These are phyloP conservation scores for Magnaporthiopsis rhizophila DNA, from an alignment of 2,329 filamentous ascomycete species.

Conservation along the genomic window DNA sequence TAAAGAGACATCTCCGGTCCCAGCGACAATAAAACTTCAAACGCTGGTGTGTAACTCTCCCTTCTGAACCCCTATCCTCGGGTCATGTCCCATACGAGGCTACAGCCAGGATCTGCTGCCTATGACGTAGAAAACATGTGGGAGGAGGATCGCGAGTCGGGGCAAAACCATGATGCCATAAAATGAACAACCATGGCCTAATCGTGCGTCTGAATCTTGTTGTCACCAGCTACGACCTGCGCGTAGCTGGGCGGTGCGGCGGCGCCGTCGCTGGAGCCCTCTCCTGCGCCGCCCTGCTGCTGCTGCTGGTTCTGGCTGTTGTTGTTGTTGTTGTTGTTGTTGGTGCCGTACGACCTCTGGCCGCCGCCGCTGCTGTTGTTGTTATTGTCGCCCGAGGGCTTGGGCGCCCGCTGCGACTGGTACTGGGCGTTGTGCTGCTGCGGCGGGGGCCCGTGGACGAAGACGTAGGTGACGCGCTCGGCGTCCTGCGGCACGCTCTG, in stretches of 20 bases:
- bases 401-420: constrained; percentile 22
- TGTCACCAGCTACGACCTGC: constrained; percentile 79
- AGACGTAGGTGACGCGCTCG: constrained; percentile 68
- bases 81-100: background rate
- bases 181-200: constrained; percentile 21
- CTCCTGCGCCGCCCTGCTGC: constrained; percentile 26
- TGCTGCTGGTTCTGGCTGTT: constrained; percentile 12
- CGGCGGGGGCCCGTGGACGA: constrained; percentile 46
- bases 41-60: background rate
- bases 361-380: constrained; percentile 25
- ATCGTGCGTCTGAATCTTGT: constrained; percentile 74
- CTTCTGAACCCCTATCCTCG: background rate
- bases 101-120: background rate
- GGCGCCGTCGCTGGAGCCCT: constrained; percentile 35
- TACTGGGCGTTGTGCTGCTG: constrained; percentile 28
- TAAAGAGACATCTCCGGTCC: background rate
- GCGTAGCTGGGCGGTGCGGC: constrained; percentile 75
- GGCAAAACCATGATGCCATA: background rate
- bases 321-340: constrained; percentile 14
- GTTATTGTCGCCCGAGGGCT: constrained; percentile 24
- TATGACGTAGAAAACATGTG: background rate
- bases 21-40: background rate
- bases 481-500: constrained; percentile 51
- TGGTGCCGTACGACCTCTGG: constrained; percentile 40
- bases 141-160: background rate